phyloP scores from a whole-genome alignment of 345 rosid species.

The Citrus mangshanensis region DNA sequence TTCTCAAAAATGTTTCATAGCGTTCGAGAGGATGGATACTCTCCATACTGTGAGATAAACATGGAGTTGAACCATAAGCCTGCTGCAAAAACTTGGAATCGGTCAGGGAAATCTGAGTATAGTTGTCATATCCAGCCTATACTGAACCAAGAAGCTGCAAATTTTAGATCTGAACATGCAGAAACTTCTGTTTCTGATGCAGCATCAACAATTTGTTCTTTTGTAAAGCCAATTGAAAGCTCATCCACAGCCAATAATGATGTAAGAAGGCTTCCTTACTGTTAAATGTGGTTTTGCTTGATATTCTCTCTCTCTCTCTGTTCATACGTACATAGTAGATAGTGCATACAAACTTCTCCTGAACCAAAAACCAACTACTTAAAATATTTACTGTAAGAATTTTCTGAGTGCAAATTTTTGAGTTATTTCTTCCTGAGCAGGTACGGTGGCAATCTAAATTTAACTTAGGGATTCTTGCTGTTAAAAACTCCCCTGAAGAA shows the following conservation, averaged over 20 bases:
- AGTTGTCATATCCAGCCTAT: conserved; percentile 15
- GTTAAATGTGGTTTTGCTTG: background rate
- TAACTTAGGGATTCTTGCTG: conserved; percentile 30
- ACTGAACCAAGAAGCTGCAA: conserved; percentile 18
- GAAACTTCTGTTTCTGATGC: conserved; percentile 39
- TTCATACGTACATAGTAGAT: background rate
- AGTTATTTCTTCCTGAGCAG: conserved; percentile 33
- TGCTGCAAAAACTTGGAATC: conserved; percentile 7
- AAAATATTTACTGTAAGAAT: background rate
- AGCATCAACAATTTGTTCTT: conserved; percentile 46
- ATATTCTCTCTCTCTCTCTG: too few relatives aligned
- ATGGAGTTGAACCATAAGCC: conserved; percentile 27
- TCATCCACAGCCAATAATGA: conserved; percentile 38
- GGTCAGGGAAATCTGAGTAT: conserved; percentile 12
- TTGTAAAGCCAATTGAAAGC: conserved; percentile 37
- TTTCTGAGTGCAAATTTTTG: background rate
- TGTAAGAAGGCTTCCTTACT: conserved; percentile 47
- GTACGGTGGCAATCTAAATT: conserved; percentile 37
- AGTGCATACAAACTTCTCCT: background rate
- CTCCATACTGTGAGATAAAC: conserved; percentile 63
- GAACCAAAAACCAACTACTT: background rate
- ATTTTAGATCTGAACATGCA: conserved; percentile 15
- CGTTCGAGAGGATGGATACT: conserved; percentile 52
- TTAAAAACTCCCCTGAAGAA: conserved; percentile 34
- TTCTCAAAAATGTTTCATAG: conserved; percentile 32